Base-by-base conservation (phyloP, 2,329 filamentous ascomycete genomes). In the Thielaviopsis cerberus region DNA sequence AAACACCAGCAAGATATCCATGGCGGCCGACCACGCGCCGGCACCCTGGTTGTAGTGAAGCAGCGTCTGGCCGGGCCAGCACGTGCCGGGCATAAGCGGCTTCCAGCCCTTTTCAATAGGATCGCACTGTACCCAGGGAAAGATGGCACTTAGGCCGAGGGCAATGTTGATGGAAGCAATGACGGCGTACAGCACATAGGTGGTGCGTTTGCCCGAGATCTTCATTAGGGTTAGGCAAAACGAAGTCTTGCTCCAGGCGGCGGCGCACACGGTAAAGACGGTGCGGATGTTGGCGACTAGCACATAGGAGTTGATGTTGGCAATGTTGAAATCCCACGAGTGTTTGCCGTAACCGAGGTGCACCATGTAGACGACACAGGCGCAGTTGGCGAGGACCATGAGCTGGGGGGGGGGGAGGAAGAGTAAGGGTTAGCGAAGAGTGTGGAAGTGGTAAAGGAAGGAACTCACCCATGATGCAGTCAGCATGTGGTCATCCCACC, bases 401-500 rank as follows among this genome's bases (percentile, higher is more conserved):
- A 48, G 1, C 41, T 48, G 41, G n/a, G 10, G 30, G 10, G 10
- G 30, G 17, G 5, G 34, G 10, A 6, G 34, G 15, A 17, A 41
- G 34, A 13, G 15, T 10, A 11, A 34, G 10, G 10, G 15, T 15
- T 4, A 34, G 30, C 27, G 27, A 30, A 30, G 5, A 11, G 27
- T 5, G 27, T 30, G 11, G 6, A 30, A 11, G 6, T 5, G 10
- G 10, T 13, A 15, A 41, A 41, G 34, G n/a, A 5, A 30, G 27
- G 34, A 27, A 55, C 59, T 48, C 45, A 61, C 59, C 62, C 68
- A 69, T 11, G 68, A 63, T 10, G 62, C 59, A n/a, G 70, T 64
- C 53, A 71, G 62, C 17, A 68, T 53, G 61, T 69, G 66, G 61
- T 71, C 69, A 58, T 71, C 69, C 65, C 68, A 69, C 67, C 68